A percentile compares a stretch with the other conserved stretches of the same genome.
Evolutionary conservation across 2,329 filamentous ascomycete genomes (phyloP).

Genomic region (Balansia obtecta): DNA sequence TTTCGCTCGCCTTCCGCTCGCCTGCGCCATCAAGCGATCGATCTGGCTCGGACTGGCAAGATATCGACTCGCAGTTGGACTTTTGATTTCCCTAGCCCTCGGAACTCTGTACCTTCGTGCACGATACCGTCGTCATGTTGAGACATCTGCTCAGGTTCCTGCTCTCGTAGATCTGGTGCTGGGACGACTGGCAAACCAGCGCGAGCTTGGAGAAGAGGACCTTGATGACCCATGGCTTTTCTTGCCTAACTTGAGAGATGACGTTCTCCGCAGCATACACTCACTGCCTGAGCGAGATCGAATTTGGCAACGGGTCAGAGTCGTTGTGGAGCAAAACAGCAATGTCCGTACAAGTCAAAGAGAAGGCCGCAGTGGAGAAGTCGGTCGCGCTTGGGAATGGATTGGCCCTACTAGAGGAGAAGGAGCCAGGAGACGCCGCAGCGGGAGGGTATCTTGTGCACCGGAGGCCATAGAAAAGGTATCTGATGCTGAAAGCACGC

Average conservation of each 20-base stretch:
- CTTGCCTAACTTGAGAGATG: constrained; percentile 80
- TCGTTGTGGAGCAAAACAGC: constrained; percentile 83
- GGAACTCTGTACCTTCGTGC: constrained; percentile 50
- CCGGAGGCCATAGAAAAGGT: constrained; percentile 26
- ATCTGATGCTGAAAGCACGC: constrained; percentile 11
- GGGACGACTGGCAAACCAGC: constrained; percentile 70
- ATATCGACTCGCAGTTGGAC: constrained; percentile 76
- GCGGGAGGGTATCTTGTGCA: constrained; percentile 37
- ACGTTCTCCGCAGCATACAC: constrained; percentile 75
- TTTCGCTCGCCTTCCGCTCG: constrained; percentile 82
- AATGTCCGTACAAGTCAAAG: constrained; percentile 72
- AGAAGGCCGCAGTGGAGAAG: constrained; percentile 52
- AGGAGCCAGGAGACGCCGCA: constrained; percentile 33
- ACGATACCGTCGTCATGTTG: constrained; percentile 48
- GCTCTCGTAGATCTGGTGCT: constrained; percentile 74
- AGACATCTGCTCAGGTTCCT: constrained; percentile 63
- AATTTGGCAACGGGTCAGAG: constrained; percentile 73
- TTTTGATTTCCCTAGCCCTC: constrained; percentile 40
- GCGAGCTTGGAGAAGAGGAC: constrained; percentile 59
- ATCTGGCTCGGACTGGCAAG: constrained; percentile 69
- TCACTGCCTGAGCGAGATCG: constrained; percentile 61
- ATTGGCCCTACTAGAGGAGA: constrained; percentile 44
- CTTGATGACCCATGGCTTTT: constrained; percentile 69
- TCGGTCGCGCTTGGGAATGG: constrained; percentile 58
- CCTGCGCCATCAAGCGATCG: constrained; percentile 67